Base-by-base conservation (phyloP, 2,329 filamentous ascomycete genomes). In the Xylariaceae sp. region DNA sequence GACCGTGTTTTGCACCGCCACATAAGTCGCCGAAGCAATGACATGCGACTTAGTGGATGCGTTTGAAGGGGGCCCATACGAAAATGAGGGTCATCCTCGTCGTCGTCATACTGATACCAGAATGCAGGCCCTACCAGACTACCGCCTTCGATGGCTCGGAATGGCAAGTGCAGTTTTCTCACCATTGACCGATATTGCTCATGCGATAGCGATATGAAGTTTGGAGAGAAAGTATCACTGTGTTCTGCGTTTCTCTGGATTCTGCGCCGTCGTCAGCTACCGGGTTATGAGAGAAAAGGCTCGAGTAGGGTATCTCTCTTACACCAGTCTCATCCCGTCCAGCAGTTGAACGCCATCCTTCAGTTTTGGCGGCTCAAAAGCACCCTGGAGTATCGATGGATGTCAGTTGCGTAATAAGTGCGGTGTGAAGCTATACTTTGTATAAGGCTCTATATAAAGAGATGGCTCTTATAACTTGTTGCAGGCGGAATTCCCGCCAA, bases 61-160 rank as follows among this genome's bases (percentile, higher is more conserved):
- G 32, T 26, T 32, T 9, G 19, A 11, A 11, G 47, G 11, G 42
- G 12, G 26, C 12, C 12, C 77, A 64, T 73, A 81, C 79, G 82
- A 45, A 85, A 69, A 68, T 81, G 78, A 39, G 76, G 78, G 59
- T 83, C 75, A 1, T 76, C 72, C 50, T 81, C 79, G 60, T 83
- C 75, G 55, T 80, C 76, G 64, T 85, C 80, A 57, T 76, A 73
- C 1, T 77, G 73, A 41, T 72, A 77, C 81, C 81, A 85, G 68
- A 85, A 85, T 64, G 84, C 84, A 1, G 82, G 83, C 0, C 82
- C 83, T 11, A 85, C 82, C 8, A 80, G 76, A 53, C 77, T 77
- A 26, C 75, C 78, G 19, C 79, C 77, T 67, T 86, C 83, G 58
- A 86, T 80, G 35, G 74, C 79, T 6, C 80, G 74, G 62, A 75